Evolutionary conservation across 2,329 filamentous ascomycete genomes (phyloP), one percentile per base, ranked within the genome.

Genomic region (Fusarium austroafricanum): DNA sequence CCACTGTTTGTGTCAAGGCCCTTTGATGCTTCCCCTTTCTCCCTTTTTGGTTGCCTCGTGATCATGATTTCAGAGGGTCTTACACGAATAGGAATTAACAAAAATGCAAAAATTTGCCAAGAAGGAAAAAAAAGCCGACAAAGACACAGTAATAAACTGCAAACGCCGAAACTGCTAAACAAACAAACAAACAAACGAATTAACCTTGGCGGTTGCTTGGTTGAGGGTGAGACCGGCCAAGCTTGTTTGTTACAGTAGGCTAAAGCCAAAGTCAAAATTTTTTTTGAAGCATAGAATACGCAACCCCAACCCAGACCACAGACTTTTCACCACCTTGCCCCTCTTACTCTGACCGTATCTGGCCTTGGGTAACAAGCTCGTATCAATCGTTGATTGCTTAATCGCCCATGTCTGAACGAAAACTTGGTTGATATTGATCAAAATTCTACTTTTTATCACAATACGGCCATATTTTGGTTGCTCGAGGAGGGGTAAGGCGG

Each of bases 281-380:
- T 10, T n/a, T 23, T 26, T 33, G 28, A 61, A 44, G 40, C 8
- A 46, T 29, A 56, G 57, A 51, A 42, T 29, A 31, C 12, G 43
- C 43, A 56, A 68, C 50, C 59, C 54, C 46, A 65, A 60, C 64
- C 59, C 29, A 68, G 59, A 50, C 46, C 51, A 68, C 57, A 66
- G 46, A 62, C 65, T 62, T 68, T 69, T 58, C 28, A 69, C 43
- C 31, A 65, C 47, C 42, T 54, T 57, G 49, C 55, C 65, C 65
- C 50, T 62, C 60, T 56, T 26, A 15, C 11, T 35, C 38, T 61
- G 61, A 15, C 65, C 43, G 46, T 65, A 61, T 68, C 52, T 44
- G 40, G 65, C 46, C 47, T 52, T 61, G 37, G 26, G 28, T 42
- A 40, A 15, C 18, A 49, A 26, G 23, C 31, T 42, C 20, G 28